These are phyloP conservation scores for Aspergillus aculeatus DNA, from an alignment of 2,329 filamentous ascomycete species.

Conservation along the genomic window DNA sequence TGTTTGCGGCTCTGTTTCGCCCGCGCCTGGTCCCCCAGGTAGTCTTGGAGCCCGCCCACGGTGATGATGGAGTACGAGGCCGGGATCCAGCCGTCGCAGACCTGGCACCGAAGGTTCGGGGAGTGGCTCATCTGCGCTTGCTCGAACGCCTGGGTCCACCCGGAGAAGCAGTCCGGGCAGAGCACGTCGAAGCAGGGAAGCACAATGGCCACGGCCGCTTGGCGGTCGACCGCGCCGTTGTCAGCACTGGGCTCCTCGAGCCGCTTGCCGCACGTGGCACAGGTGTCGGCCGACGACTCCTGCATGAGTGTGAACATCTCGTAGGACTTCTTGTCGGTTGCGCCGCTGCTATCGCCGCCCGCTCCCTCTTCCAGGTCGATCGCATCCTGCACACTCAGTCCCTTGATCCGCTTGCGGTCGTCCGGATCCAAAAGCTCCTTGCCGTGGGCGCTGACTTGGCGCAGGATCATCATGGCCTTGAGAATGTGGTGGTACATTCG, in stretches of 20 bases:
- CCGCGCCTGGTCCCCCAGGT: conserved; percentile 57
- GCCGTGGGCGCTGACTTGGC: conserved; percentile 91
- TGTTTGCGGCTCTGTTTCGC: conserved; percentile 53
- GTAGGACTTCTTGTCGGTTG: conserved; percentile 73
- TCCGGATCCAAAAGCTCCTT: conserved; percentile 82
- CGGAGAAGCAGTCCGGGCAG: conserved; percentile 69
- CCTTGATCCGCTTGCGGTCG: conserved; percentile 76
- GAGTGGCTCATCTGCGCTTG: conserved; percentile 36
- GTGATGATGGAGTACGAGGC: conserved; percentile 68
- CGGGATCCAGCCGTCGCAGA: conserved; percentile 65
- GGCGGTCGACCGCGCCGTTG: conserved; percentile 53
- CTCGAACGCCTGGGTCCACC: conserved; percentile 56
- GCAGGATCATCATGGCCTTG: conserved; percentile 83
- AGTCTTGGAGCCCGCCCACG: conserved; percentile 53
- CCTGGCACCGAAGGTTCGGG: conserved; percentile 59
- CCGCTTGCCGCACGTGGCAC: conserved; percentile 66
- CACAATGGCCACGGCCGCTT: conserved; percentile 65
- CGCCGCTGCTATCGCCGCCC: conserved; percentile 55
- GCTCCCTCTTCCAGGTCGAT: conserved; percentile 85
- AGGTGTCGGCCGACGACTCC: conserved; percentile 74
- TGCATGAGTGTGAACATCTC: conserved; percentile 82
- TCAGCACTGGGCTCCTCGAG: conserved; percentile 56
- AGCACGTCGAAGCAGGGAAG: conserved; percentile 85
- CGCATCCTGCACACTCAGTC: conserved; percentile 77
- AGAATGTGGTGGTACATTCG: conserved; percentile 92